Evolutionary conservation across 225 moss, liverwort and hornwort species (phyloP), one percentile per base, ranked within the genome.

Genomic region (Marchantia paleacea): DNA sequence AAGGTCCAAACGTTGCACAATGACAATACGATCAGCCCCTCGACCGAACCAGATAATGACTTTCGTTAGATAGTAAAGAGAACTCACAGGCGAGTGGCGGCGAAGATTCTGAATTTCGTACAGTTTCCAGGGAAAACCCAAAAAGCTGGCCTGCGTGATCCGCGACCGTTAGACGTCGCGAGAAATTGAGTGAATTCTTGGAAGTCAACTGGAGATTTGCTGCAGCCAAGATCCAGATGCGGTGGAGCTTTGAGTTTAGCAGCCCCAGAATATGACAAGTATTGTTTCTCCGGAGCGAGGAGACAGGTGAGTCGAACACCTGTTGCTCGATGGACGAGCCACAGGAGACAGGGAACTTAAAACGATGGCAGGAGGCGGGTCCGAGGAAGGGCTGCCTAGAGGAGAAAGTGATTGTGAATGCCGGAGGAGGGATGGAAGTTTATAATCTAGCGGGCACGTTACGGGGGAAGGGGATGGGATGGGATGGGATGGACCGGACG

Each of bases 301-400:
- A 65, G 65, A 14, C 15, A 68, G 63, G 39, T 2, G 39, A 5
- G 39, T 25, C n/a, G 10, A 24, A 63, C 63, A 5, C 63, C n/a
- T 66, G 66, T 58, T 58, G 10, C 48, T 30, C 26, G 69, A 53
- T 16, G 28, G 31, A 69, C n/a, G 69, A 50, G 25, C 12, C 29
- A 29, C 49, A 77, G 52, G 55, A 13, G 60, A 77, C 49, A 52
- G 26, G 51, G 55, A 77, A 50, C 73, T 69, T n/a, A 67, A 28
- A 61, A 55, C 20, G 73, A 16, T 14, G 52, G 52, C 2, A 13
- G 31, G 67, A 31, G 29, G 16, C 30, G 29, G 68, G 9, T 30
- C 68, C 68, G 30, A 20, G 69, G 25, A 47, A 19, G 18, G 47
- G 9, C 69, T 52, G 74, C 74, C 55, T 53, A 11, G 55, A 28